phyloP scores from a whole-genome alignment of 306 rosid species.

The Bauhinia variegata region DNA sequence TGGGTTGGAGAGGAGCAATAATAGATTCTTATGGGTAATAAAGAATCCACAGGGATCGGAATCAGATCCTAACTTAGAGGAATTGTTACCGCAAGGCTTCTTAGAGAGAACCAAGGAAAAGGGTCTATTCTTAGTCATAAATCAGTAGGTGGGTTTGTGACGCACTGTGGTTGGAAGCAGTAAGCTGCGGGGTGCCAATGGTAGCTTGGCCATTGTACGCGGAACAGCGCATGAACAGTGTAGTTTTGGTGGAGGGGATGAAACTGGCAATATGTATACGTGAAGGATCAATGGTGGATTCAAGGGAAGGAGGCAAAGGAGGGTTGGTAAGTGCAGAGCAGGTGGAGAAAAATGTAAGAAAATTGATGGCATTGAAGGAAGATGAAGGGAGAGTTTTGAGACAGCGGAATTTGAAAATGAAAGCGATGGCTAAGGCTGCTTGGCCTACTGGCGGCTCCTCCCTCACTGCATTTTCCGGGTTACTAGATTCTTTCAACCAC shows the following conservation, averaged over 20 bases:
- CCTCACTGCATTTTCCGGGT: background rate
- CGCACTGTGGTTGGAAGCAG: conserved; percentile 51
- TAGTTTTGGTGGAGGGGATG: conserved; percentile 29
- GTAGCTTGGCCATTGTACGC: conserved; percentile 45
- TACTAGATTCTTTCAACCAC: conserved; percentile 27
- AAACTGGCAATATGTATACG: conserved; percentile 24
- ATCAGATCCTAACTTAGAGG: conserved; percentile 32
- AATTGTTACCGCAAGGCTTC: conserved; percentile 48
- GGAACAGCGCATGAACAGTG: conserved; percentile 20
- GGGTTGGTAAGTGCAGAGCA: conserved; percentile 30
- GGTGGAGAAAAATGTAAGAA: conserved; percentile 28
- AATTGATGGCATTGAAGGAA: conserved; percentile 34
- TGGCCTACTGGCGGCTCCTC: conserved; percentile 31
- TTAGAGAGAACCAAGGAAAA: conserved; percentile 35
- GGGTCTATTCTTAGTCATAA: conserved; percentile 39
- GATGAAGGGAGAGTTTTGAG: conserved; percentile 33
- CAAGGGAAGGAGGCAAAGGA: background rate
- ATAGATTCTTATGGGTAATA: conserved; percentile 54
- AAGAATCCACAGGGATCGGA: conserved; percentile 29
- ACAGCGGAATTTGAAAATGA: conserved; percentile 16
- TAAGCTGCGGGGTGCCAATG: conserved; percentile 5
- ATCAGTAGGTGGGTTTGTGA: conserved; percentile 54
- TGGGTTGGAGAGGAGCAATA: conserved; percentile 51
- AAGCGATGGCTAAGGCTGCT: conserved; percentile 30
- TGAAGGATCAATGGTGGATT: background rate